Base-by-base conservation (phyloP, 106 monocot species). In the Platanthera guangdongensis region DNA sequence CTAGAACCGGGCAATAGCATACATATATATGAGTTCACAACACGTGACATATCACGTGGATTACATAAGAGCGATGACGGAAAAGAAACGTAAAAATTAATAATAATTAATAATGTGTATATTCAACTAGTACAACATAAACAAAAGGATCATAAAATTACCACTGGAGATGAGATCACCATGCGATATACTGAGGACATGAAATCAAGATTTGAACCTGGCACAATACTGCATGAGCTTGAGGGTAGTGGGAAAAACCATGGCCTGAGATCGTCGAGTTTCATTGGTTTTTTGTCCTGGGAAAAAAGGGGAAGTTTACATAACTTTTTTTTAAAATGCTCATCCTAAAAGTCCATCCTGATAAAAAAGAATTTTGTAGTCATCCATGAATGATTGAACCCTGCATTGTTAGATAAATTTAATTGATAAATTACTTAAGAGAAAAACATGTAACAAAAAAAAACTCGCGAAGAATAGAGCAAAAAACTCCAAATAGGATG, bases 141-240 rank as follows among this genome's bases (percentile, higher is more conserved):
- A 53, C 8, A 47, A 15, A n/a, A 70, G 16, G 10, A 10, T 18
- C 7, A 70, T 70, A 47, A 39, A 9, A 46, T 15, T 90, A 95
- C 95, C 95, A 95, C 92, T 84, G 90, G 95, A 68, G 95, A 95
- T 77, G 95, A 95, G 47, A 95, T 46, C 64, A 95, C 88, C 15
- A 85, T 65, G 46, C 92, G 92, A 71, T 90, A 95, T 60, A 77
- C 81, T 52, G 88, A 83, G 47, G 92, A 85, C 83, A 85, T 82
- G 76, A 90, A 95, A 84, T 95, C 90, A 81, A 90, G 83, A 73
- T 95, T 95, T 80, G 90, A 90, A 78, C 90, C 92, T 73, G 95
- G 85, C 50, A 78, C 68, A 76, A 92, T 63, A 76, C 54, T 92
- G 84, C 90, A 95, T 52, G 83, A 80, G 70, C 65, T 81, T 51